Conservation (phyloP, 1,139 yeast genomes). For the Scheffersomyces insectosa region DNA sequence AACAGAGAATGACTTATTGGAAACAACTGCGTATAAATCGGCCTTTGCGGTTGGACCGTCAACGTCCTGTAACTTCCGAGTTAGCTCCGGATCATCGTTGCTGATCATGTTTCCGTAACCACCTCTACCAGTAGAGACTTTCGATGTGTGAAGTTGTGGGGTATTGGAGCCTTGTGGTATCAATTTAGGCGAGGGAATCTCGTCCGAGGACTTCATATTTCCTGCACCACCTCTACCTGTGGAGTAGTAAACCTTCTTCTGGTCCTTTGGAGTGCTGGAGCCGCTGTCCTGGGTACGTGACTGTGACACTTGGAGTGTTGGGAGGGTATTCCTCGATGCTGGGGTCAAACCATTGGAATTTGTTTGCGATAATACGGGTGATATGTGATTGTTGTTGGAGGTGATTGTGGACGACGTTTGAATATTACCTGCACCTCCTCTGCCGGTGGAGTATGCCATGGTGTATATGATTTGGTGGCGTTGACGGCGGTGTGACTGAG, state of each 20-base stretch:
- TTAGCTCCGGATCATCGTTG: slow-evolving; percentile 60
- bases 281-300: slow-evolving; percentile 3
- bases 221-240: slow-evolving; percentile 87
- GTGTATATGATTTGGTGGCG: background rate
- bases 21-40: slow-evolving; percentile 39
- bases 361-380: background rate
- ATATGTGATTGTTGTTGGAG: slow-evolving; percentile 16
- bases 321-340: background rate
- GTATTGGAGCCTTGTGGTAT: slow-evolving; percentile 65
- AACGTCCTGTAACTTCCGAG: slow-evolving; percentile 72
- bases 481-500: background rate
- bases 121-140: slow-evolving; percentile 76
- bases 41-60: slow-evolving; percentile 31
- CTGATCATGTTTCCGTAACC: slow-evolving; percentile 78
- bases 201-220: slow-evolving; percentile 52
- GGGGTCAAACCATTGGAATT: background rate
- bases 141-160: slow-evolving; percentile 58
- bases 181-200: slow-evolving; percentile 53
- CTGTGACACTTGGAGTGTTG: slow-evolving; percentile 6
- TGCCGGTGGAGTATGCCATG: slow-evolving; percentile 22
- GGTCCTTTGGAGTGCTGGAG: slow-evolving; percentile 4
- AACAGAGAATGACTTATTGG: slow-evolving; percentile 40
- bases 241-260: slow-evolving; percentile 47
- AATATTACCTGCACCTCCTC: slow-evolving; percentile 28
- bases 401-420: slow-evolving; percentile 21